A percentile compares a stretch with the other conserved stretches of the same genome.
Evolutionary conservation across 2,329 filamentous ascomycete genomes (phyloP).

Genomic region (Fusarium burgessii): DNA sequence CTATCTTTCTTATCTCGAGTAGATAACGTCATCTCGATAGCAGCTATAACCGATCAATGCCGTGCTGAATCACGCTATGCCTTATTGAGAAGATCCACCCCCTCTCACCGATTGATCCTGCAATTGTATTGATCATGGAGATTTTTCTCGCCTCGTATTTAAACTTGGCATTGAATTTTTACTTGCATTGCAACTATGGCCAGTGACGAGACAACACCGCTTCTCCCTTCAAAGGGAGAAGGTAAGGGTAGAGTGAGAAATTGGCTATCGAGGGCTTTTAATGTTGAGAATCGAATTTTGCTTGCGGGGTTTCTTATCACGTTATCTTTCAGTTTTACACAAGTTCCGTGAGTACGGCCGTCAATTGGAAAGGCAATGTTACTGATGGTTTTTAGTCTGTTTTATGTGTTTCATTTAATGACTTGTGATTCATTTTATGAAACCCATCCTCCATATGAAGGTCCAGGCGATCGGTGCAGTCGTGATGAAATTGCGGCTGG

Average conservation of each 20-base stretch:
- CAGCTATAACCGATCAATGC: slow-evolving; percentile 28
- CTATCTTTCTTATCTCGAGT: neutral
- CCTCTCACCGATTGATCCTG: slow-evolving; percentile 29
- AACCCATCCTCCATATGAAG: slow-evolving; percentile 63
- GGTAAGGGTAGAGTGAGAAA: slow-evolving; percentile 1
- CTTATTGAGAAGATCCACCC: slow-evolving; percentile 14
- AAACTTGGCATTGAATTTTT: slow-evolving; percentile 10
- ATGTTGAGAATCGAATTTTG: slow-evolving; percentile 61
- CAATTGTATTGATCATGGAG: slow-evolving; percentile 32
- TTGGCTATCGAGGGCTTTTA: slow-evolving; percentile 38
- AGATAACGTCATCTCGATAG: neutral
- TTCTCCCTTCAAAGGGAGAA: slow-evolving; percentile 29
- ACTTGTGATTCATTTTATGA: slow-evolving; percentile 77
- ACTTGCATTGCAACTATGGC: slow-evolving; percentile 25
- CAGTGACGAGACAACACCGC: slow-evolving; percentile 42
- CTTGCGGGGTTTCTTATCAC: slow-evolving; percentile 71
- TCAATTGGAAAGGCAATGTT: fast-evolving
- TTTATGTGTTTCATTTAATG: slow-evolving; percentile 79
- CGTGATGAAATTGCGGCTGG: slow-evolving; percentile 72
- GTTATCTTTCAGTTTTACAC: slow-evolving; percentile 61
- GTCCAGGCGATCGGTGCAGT: slow-evolving; percentile 66
- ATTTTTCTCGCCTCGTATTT: slow-evolving; percentile 13
- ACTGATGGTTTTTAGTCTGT: slow-evolving; percentile 50
- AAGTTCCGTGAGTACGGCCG: slow-evolving; percentile 57
- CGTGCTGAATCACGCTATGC: slow-evolving; percentile 16